Conservation (phyloP, 805 yeast genomes). For the Kuraishia piskuri region DNA sequence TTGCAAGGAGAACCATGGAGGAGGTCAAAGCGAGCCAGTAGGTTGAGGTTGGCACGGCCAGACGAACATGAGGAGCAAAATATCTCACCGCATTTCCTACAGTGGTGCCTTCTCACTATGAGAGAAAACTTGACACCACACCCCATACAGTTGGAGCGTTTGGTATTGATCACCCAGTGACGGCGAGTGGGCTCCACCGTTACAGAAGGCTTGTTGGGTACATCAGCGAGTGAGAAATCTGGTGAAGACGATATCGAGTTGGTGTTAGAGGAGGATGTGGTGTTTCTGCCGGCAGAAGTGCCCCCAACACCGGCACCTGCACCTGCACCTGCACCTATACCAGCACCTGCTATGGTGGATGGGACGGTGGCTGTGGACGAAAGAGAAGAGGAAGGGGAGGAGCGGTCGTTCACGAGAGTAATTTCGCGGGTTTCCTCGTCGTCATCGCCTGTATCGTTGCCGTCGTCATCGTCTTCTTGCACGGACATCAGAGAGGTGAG, state of each 20-base stretch:
- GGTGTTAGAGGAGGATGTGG: background rate
- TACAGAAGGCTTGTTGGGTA: background rate
- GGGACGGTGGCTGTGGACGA: background rate
- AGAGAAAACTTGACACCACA: conserved; percentile 19
- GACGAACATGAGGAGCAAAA: conserved; percentile 28
- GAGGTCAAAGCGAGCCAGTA: conserved; percentile 25
- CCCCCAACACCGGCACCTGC: background rate
- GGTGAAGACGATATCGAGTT: background rate
- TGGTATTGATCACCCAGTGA: conserved; percentile 43
- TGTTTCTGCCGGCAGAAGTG: background rate
- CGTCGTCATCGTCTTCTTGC: background rate
- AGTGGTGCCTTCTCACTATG: conserved; percentile 35
- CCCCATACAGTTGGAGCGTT: conserved; percentile 26
- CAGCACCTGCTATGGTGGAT: background rate
- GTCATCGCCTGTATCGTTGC: background rate
- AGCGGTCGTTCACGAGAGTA: conserved; percentile 19
- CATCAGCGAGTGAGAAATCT: background rate
- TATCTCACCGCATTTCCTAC: conserved; percentile 42
- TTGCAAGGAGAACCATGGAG: conserved; percentile 2
- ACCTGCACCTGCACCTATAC: background rate
- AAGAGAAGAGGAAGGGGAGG: background rate
- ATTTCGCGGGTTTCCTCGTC: conserved; percentile 20
- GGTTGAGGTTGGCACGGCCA: conserved; percentile 21
- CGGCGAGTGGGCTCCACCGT: conserved; percentile 36
- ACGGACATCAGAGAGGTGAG: background rate